Base-by-base conservation (phyloP, 2,329 filamentous ascomycete species). In the Magnaporthiopsis incrustans region DNA sequence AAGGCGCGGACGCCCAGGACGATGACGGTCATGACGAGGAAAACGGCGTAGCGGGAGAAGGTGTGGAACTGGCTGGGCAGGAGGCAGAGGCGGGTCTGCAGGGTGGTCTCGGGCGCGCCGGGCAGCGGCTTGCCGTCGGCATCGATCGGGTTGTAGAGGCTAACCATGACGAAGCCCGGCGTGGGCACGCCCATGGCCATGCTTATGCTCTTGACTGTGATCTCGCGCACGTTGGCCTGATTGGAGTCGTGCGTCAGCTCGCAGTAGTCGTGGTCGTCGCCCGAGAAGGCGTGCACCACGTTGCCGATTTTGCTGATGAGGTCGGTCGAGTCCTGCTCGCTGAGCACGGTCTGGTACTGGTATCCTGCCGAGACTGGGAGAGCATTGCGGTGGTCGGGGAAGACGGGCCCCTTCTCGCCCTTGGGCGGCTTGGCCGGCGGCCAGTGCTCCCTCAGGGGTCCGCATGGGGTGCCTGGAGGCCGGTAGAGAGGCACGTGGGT, bases 201-300 rank as follows among this genome's bases (percentile, higher is more conserved):
- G 71, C 89, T 96, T 69, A 96, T 86, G 71, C 89, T 93, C 78
- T 99, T 99, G 70, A 98, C 92, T 0, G 95, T 99, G 68, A 97
- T 96, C 74, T 99, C 95, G 61, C 80, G 81, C 38, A 89, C 85
- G 32, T 82, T 84, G 44, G 82, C 82, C 67, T 87, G 87, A 65
- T 88, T 85, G 25, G 85, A 82, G 3, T 87, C 85, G 75, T 99
- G 95, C 0, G 88, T 82, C 8, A 98, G 78, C 71, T 97, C 93
- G 77, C 95, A 99, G 77, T 98, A 97, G 77, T 99, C 95, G 77
- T 99, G 95, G 72, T 99, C 95, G 70, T 99, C 95, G 14, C 95
- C 95, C 0, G 92, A 97, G 73, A 98, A 99, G 58, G 93, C 89
- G 68, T 95, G 89, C 3, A 86, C 82, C 15, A 98, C 85, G 67